These are phyloP conservation scores for Fonsecaea erecta DNA, from an alignment of 2,329 filamentous ascomycete genomes.

Conservation along the genomic window DNA sequence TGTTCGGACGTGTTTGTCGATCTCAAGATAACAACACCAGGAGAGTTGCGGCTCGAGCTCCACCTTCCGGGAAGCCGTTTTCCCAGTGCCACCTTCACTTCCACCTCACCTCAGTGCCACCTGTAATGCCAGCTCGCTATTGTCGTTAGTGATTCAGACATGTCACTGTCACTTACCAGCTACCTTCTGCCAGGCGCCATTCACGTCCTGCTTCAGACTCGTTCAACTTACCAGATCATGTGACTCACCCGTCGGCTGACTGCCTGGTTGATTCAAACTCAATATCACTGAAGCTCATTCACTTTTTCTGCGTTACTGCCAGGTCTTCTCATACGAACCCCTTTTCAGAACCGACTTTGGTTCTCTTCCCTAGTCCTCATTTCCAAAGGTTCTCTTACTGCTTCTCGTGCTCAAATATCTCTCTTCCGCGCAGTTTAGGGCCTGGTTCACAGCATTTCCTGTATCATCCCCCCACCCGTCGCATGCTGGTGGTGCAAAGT, in stretches of 20 bases:
- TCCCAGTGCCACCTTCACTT: neutral
- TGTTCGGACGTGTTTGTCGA: neutral
- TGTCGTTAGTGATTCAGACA: neutral
- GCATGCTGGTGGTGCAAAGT: neutral
- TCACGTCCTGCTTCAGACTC: neutral
- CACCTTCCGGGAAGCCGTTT: neutral
- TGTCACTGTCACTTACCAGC: neutral
- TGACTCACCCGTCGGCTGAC: neutral
- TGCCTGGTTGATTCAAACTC: neutral
- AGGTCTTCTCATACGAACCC: neutral
- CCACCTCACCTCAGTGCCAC: neutral
- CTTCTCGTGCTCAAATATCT: neutral
- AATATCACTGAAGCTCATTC: neutral
- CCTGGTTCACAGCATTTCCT: neutral
- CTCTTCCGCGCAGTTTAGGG: neutral
- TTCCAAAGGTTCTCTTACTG: neutral
- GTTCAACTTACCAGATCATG: neutral
- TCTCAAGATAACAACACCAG: neutral
- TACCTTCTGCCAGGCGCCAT: neutral
- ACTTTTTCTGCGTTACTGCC: neutral
- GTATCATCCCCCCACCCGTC: neutral
- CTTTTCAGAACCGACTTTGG: neutral
- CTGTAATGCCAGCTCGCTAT: neutral
- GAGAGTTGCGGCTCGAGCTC: neutral
- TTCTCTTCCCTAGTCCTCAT: neutral